Evolutionary conservation across 164 flowering plant species (phyloP).

Genomic region (Macadamia tetraphylla): DNA sequence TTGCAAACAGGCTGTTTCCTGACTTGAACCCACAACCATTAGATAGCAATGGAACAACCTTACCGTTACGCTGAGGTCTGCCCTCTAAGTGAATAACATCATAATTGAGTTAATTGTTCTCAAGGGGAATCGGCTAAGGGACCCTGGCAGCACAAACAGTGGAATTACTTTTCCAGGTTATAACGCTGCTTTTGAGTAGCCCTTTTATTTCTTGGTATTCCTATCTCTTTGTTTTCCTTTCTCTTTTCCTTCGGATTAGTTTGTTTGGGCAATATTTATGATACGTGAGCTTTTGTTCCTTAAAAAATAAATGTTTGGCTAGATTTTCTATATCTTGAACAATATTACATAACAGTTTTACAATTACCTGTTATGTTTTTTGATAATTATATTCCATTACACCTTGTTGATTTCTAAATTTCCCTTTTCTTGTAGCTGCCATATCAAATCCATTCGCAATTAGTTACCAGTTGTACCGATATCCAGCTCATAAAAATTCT

Average conservation of each 20-base stretch:
- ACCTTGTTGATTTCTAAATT: not conserved
- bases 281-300: not conserved
- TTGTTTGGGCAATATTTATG: no score
- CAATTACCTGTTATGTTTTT: no score
- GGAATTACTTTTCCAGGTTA: not conserved
- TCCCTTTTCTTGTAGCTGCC: conserved; percentile 22
- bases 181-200: not conserved
- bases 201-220: not conserved
- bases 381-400: not conserved
- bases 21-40: no score
- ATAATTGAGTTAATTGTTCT: not conserved
- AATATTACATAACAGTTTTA: not conserved
- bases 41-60: no score
- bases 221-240: not conserved
- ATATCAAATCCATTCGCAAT: conserved; percentile 20
- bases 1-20: no score
- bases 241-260: not conserved
- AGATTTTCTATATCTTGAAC: not conserved
- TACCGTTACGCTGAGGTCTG: no score
- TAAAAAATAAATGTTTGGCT: not conserved
- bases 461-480: conserved; percentile 13
- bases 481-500: conserved; percentile 30
- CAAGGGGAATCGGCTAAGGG: not conserved
- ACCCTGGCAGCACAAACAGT: not conserved
- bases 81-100: no score